Base-by-base conservation (phyloP, 176 grass and related monocot species). In the Raddia distichophylla region DNA sequence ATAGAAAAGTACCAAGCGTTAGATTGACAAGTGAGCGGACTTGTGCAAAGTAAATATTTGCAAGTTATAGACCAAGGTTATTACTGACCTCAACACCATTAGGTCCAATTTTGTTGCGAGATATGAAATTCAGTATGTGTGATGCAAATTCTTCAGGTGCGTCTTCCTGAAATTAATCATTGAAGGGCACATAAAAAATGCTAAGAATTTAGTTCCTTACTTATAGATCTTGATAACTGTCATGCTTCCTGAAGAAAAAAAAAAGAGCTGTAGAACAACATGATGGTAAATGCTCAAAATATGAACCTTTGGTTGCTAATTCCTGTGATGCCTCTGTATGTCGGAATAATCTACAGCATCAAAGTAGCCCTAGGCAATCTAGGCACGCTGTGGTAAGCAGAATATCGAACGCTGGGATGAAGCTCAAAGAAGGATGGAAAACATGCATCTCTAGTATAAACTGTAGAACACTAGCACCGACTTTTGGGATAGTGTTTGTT, bases 61-160 rank as follows among this genome's bases (percentile, higher is more conserved):
- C 20, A 50, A 67, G 22, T 47, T 50, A 50, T 60, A 83, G 1
- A 52, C 1, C 45, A 48, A 45, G 34, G 50, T 67, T 78, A 52
- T 50, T 55, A 91, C 75, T 58, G 64, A 99, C 96, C 93, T 99
- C 90, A 7, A 95, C 82, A 74, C 96, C 96, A 63, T 82, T 84
- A 42, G 96, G 96, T 9, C 96, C 96, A 73, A 95, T 93, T 82
- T 81, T 87, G 72, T 95, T 99, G 78, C 80, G 96, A 77, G 89
- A 88, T 86, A 99, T 95, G 60, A 99, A 95, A 77, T 95, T 91
- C 47, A 95, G 67, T 93, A 99, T 84, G 67, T 83, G 82, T 15
- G 87, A 95, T 56, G 90, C 82, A 80, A 99, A 99, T 85, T 99
- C 96, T 67, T 99, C 93, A 60, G 96, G 93, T 50, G 85, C 96